Evolutionary conservation across 306 rosid species (phyloP), one percentile per base, ranked within the genome.

Genomic region (Dalbergia oliveri): DNA sequence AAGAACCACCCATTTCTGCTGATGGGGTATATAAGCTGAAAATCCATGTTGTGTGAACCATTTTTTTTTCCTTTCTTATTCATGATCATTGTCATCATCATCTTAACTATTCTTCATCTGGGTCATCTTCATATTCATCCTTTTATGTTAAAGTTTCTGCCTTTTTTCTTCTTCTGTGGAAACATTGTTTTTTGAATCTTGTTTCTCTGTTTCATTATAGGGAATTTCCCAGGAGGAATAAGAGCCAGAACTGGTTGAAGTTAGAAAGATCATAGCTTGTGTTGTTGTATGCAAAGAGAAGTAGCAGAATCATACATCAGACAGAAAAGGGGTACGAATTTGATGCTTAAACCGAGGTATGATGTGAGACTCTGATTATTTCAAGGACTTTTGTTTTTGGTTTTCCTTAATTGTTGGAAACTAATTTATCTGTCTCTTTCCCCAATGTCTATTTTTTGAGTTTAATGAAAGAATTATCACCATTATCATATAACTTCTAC

Each of bases 301-400:
- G 65, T 58, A 61, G 62, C 62, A 51, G 59, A 64, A 70, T 76
- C 69, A 51, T 47, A 54, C 4, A 43, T 67, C 64, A 21, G n/a
- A 63, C 2, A 31, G 49, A 66, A 14, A 71, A 44, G 53, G 61
- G 53, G 35, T 23, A 1, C 9, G 11, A 81, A 63, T 63, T 70
- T 16, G 18, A 15, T 69, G 51, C 44, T 69, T 10, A 58, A 66
- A 35, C 66, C 21, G 3, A 82, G 86, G 89, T 86, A 86, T 56
- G 79, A 69, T 68, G 75, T 68, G 79, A 66, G 57, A 19, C 71
- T 53, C 60, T 44, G 60, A 59, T 81, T 65, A n/a, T 66, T 72
- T 79, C 26, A 49, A 66, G 75, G 72, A n/a, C 51, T 47, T 8
- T 51, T 31, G 58, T 58, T 35, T 39, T 58, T 74, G 18, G 59